Evolutionary conservation across 2,329 filamentous ascomycete genomes (phyloP).

Genomic region (Metarhizium robertsii): DNA sequence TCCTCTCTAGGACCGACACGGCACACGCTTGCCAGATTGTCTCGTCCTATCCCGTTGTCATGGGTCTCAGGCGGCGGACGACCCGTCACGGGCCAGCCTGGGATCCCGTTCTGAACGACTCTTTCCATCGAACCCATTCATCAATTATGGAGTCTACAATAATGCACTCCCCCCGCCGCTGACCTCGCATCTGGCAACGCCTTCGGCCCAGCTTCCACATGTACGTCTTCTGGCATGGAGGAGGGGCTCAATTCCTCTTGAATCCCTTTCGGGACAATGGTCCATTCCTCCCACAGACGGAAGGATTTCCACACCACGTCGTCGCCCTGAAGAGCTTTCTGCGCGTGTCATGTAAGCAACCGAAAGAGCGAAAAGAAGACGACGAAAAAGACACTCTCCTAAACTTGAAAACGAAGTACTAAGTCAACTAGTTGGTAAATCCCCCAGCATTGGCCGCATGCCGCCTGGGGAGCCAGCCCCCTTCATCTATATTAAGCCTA

Average conservation of each 20-base stretch:
- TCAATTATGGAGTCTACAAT: not conserved
- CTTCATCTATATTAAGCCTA: not conserved
- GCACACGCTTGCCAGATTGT: not conserved
- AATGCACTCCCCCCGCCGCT: not conserved
- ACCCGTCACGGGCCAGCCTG: not conserved
- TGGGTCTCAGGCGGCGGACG: not conserved
- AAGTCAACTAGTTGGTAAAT: too few species aligned
- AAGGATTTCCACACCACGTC: too few species aligned
- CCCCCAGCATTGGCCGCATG: too few species aligned
- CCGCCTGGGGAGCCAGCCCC: not conserved
- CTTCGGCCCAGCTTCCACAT: not conserved
- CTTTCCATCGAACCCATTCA: not conserved
- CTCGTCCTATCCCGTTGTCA: not conserved
- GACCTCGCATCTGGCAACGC: not conserved
- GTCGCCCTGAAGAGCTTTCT: not conserved
- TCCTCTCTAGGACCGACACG: not conserved
- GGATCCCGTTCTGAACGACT: not conserved
- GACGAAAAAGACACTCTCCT: not conserved
- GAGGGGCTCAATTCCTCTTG: not conserved
- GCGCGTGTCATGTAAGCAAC: not conserved
- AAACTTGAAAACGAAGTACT: too few species aligned
- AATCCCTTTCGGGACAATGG: not conserved
- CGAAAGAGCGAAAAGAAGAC: not conserved
- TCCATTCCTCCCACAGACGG: not conserved
- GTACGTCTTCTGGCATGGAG: not conserved